Base-by-base conservation (phyloP, 139 green algal species). In the Chlamydomonas eustigma region DNA sequence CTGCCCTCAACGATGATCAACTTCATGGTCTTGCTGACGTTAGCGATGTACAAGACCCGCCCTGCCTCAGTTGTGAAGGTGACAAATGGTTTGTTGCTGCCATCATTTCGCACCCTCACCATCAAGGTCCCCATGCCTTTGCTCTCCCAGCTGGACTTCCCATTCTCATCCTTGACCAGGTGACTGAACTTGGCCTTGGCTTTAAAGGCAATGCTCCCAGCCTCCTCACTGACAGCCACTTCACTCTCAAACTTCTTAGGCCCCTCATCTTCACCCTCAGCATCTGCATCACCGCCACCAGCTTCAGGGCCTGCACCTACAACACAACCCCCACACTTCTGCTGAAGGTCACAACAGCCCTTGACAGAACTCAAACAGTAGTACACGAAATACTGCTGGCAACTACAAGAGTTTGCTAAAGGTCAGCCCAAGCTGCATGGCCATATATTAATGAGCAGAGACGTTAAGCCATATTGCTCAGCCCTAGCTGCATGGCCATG, bases 41-140 rank as follows among this genome's bases (percentile, higher is more conserved):
- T 73, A 1, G 74, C 74, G n/a, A 71, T 73, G 74, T 73, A 78
- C 63, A 73, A 51, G 38, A 78, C 74, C 28, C 63, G 58, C 2
- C 74, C 74, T 63, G 74, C 74, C 34, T 78, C 74, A 12, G 74
- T 78, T 1, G 74, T 78, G 37, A 73, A 78, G 3, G 74, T 78
- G n/a, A 78, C 31, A 67, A 78, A 73, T 3, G 74, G 74, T 30
- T 78, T 78, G n/a, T 28, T 51, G 28, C 39, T 8, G 2, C 28
- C 51, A 51, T 70, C 72, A 8, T 68, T 77, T 37, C 35, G 51
- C 58, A 72, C 65, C 4, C 74, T 52, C 63, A 78, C 38, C 63
- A 64, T 71, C 6, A 78, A 12, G 22, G 66, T 63, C 3, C 74
- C 74, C 28, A 78, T 63, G 3, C 74, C 74, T 31, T 73, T 78